These are phyloP conservation scores for Podosphaera aphanis DNA, from an alignment of 2,329 filamentous ascomycete species.

Conservation along the genomic window DNA sequence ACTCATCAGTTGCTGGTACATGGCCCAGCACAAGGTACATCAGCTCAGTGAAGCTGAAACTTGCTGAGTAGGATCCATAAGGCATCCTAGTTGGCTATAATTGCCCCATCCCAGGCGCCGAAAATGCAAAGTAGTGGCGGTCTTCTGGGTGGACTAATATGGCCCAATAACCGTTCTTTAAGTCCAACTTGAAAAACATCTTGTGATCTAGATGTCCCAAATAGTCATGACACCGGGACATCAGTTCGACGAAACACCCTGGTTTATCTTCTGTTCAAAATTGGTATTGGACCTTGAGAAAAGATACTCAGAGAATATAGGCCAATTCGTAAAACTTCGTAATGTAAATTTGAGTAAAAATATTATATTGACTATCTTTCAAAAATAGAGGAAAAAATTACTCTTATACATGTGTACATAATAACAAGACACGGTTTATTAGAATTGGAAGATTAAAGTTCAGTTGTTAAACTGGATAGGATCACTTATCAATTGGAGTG, in stretches of 20 bases:
- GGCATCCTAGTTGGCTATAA: neutral
- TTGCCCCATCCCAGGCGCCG: neutral
- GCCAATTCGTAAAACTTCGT: no score
- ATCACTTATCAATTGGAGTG: no score
- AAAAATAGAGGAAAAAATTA: no score
- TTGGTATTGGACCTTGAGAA: no score
- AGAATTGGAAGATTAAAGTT: no score
- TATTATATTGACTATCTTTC: no score
- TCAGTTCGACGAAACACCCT: neutral
- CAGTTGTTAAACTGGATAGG: no score
- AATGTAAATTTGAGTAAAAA: no score
- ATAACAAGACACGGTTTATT: no score
- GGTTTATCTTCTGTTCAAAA: slow-evolving; percentile 1
- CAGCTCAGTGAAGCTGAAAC: neutral
- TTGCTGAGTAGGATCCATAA: neutral
- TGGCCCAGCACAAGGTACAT: neutral
- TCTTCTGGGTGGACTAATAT: neutral
- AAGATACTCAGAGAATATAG: no score
- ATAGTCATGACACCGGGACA: neutral
- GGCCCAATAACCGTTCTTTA: neutral
- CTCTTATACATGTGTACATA: no score
- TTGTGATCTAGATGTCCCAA: neutral
- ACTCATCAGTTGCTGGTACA: neutral
- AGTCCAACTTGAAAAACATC: neutral
- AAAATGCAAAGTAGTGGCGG: neutral